Percentiles rank a stretch among this genome's conserved stretches.
phyloP scores from a whole-genome alignment of 139 green algal genomes.

The Tetradesmus lagerheimii region DNA sequence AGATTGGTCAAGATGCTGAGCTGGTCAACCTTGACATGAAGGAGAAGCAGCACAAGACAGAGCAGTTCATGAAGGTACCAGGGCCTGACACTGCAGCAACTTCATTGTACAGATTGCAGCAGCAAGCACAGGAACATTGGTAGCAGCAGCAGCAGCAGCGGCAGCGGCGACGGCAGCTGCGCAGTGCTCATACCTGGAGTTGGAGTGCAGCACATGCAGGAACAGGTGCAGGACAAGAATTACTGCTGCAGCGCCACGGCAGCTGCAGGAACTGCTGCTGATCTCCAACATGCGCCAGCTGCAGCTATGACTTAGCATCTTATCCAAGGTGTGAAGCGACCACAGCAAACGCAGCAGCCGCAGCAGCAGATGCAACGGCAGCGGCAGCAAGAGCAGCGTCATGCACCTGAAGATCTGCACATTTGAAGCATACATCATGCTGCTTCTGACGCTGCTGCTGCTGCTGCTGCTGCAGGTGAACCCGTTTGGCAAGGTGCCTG shows the following conservation, averaged over 20 bases:
- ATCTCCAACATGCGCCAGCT: too few species aligned
- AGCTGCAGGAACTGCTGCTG: too few species aligned
- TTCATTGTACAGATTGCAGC: too few species aligned
- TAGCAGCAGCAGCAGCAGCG: background rate
- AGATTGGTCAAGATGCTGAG: slow-evolving; percentile 51
- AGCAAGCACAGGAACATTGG: too few species aligned
- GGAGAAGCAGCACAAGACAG: slow-evolving; percentile 57
- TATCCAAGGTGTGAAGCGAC: too few species aligned
- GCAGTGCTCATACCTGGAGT: background rate
- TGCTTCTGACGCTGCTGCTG: background rate
- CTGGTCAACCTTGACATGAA: slow-evolving; percentile 57
- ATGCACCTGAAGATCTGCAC: background rate
- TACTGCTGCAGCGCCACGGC: too few species aligned
- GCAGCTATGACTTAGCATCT: too few species aligned
- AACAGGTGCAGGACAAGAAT: too few species aligned
- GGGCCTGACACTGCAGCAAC: too few species aligned
- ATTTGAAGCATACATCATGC: too few species aligned
- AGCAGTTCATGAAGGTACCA: slow-evolving; percentile 47
- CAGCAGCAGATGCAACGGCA: too few species aligned
- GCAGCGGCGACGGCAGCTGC: background rate
- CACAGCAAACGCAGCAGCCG: too few species aligned
- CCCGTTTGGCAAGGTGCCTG: slow-evolving; percentile 59
- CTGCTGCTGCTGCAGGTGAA: slow-evolving; percentile 43
- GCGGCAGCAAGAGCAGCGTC: background rate
- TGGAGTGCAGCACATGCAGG: background rate